Conservation (phyloP, 2,329 filamentous ascomycete species). For the Chaetomium strumarium region DNA sequence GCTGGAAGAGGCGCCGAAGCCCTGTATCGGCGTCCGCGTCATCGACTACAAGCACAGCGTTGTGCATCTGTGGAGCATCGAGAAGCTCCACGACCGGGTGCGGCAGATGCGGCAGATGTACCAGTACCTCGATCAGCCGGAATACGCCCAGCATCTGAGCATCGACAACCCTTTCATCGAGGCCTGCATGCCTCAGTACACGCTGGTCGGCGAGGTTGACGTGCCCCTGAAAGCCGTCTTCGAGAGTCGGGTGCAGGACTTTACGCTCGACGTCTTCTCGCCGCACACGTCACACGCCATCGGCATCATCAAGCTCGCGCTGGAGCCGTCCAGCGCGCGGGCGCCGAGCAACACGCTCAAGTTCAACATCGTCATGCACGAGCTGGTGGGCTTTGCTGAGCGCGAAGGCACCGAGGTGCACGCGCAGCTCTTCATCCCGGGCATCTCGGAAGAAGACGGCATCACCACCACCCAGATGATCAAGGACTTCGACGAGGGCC, state of each 20-base stretch:
- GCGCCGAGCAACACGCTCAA: constrained; percentile 89
- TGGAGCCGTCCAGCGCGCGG: constrained; percentile 90
- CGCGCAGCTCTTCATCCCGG: constrained; percentile 92
- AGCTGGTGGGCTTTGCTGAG: constrained; percentile 90
- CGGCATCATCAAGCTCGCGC: constrained; percentile 81
- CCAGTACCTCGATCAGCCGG: constrained; percentile 91
- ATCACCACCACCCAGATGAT: constrained; percentile 96
- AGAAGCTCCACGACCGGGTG: constrained; percentile 83
- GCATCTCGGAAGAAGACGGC: constrained; percentile 81
- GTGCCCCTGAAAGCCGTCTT: constrained; percentile 91
- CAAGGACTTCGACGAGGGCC: constrained; percentile 84
- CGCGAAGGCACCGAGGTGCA: constrained; percentile 93
- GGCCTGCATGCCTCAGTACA: constrained; percentile 84
- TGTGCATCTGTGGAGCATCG: constrained; percentile 88
- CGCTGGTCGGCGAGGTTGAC: constrained; percentile 85
- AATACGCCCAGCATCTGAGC: constrained; percentile 88
- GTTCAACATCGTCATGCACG: constrained; percentile 98
- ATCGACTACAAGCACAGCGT: constrained; percentile 84
- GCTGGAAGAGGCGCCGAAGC: constrained; percentile 76
- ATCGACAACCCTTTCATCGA: constrained; percentile 92
- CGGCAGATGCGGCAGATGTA: constrained; percentile 94
- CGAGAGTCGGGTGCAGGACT: constrained; percentile 90
- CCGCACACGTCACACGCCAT: constrained; percentile 88
- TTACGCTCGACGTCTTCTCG: constrained; percentile 81
- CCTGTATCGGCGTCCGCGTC: constrained; percentile 83